phyloP scores from a whole-genome alignment of 1,284 basidiomycete species.

The Cronartium quercuum region DNA sequence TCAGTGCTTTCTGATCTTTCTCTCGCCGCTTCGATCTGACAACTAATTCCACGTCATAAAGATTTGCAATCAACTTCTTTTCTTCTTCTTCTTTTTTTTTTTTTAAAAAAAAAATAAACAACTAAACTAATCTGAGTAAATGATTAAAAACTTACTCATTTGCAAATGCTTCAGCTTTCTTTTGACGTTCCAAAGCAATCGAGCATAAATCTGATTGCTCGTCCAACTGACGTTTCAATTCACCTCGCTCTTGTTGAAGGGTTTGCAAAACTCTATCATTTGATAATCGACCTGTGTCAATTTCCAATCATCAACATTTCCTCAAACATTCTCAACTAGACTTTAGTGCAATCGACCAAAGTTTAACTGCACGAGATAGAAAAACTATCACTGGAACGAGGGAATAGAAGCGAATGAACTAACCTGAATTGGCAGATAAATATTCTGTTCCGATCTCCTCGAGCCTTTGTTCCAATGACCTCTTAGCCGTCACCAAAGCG shows the following conservation, averaged over 20 bases:
- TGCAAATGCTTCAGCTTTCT: constrained; percentile 68
- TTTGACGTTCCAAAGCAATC: constrained; percentile 68
- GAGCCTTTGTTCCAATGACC: constrained; percentile 68
- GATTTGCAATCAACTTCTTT: background rate
- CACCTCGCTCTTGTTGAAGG: constrained; percentile 68
- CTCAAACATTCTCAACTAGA: background rate
- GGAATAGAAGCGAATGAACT: background rate
- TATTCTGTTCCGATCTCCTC: constrained; percentile 70
- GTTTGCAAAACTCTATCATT: constrained; percentile 68
- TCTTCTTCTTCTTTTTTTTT: background rate
- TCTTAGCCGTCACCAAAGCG: constrained; percentile 71
- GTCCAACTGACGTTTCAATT: constrained; percentile 68
- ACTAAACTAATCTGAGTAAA: background rate
- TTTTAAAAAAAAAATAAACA: background rate
- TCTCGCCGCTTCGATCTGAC: constrained; percentile 66
- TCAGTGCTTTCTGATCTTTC: constrained; percentile 69
- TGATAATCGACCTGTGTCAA: constrained; percentile 50
- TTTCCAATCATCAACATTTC: background rate
- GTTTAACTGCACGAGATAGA: background rate
- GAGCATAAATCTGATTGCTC: constrained; percentile 67
- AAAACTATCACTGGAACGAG: background rate
- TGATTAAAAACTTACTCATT: constrained; percentile 52
- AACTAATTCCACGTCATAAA: constrained; percentile 43
- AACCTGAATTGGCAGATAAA: constrained; percentile 60
- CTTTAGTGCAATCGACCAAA: background rate